A percentile compares a stretch with the other conserved stretches of the same genome.
These are phyloP conservation scores for Gigaspora rosea DNA, from an alignment of 192 early-diverging fungal species.

Conservation along the genomic window DNA sequence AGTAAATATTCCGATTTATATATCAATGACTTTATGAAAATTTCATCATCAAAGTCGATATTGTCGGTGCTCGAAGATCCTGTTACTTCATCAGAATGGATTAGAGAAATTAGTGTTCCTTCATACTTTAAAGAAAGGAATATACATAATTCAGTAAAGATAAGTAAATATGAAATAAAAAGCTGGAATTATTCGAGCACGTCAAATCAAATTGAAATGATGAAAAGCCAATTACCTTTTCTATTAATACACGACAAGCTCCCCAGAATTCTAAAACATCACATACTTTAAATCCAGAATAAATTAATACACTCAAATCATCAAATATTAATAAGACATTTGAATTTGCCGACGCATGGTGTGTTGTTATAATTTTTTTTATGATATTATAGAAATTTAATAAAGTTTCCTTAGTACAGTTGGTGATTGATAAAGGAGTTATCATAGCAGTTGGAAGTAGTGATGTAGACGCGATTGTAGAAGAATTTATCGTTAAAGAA, in stretches of 20 bases:
- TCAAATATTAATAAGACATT: constrained; percentile 53
- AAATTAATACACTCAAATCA: constrained; percentile 53
- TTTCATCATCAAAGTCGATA: constrained; percentile 37
- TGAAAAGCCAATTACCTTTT: constrained; percentile 32
- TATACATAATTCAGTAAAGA: not conserved
- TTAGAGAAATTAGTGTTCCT: constrained; percentile 52
- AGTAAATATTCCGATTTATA: constrained; percentile 52
- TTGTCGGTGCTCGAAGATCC: not conserved
- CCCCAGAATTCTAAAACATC: constrained; percentile 47
- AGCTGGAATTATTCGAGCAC: not conserved
- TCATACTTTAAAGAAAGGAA: constrained; percentile 31
- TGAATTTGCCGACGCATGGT: constrained; percentile 22
- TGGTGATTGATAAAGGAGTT: not conserved
- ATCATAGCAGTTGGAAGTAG: constrained; percentile 33
- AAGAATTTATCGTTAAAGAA: constrained; percentile 17
- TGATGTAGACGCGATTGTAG: constrained; percentile 14
- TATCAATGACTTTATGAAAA: constrained; percentile 51
- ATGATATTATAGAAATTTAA: constrained; percentile 47
- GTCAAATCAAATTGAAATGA: not conserved
- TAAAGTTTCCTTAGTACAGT: constrained; percentile 29
- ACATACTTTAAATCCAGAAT: constrained; percentile 44
- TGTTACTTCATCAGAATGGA: constrained; percentile 53
- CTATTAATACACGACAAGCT: constrained; percentile 46
- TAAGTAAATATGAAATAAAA: not conserved
- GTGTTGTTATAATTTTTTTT: constrained; percentile 28